Evolutionary conservation across 352 stramenopile genomes (phyloP).

Genomic region (Globisporangium nodosum): DNA sequence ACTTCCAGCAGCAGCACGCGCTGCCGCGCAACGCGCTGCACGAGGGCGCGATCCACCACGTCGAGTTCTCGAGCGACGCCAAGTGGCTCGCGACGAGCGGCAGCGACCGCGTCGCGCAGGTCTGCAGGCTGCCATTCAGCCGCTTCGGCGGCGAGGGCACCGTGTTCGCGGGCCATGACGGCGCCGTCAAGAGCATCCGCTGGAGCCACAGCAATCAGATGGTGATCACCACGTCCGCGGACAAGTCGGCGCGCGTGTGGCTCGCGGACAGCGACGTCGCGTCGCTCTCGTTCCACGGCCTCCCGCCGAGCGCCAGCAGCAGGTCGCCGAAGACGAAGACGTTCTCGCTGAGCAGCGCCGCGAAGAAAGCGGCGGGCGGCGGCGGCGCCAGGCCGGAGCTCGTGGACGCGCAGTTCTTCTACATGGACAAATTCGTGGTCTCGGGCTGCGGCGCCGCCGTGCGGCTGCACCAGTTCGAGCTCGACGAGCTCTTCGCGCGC

Average conservation of each 20-base stretch:
- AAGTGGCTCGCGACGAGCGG: conserved; percentile 68
- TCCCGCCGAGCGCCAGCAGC: conserved; percentile 12
- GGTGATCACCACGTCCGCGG: conserved; percentile 58
- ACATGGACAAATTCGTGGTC: conserved; percentile 86
- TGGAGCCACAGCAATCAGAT: conserved; percentile 76
- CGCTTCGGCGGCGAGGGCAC: conserved; percentile 61
- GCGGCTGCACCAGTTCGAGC: conserved; percentile 68
- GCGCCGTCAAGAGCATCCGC: conserved; percentile 53
- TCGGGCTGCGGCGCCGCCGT: conserved; percentile 57
- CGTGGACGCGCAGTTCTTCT: conserved; percentile 74
- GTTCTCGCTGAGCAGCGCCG: conserved; percentile 20
- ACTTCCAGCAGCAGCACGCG: conserved; percentile 50
- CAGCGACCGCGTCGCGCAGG: conserved; percentile 54
- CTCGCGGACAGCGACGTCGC: conserved; percentile 49
- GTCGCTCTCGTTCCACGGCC: conserved; percentile 52
- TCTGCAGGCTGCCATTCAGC: conserved; percentile 67
- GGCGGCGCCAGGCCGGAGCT: conserved; percentile 36
- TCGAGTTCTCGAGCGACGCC: conserved; percentile 76
- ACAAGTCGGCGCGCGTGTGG: conserved; percentile 72
- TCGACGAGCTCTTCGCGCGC: conserved; percentile 52
- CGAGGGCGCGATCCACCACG: conserved; percentile 55
- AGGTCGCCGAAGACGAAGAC: conserved; percentile 19
- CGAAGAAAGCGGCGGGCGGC: conserved; percentile 28
- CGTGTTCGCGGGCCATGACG: conserved; percentile 64
- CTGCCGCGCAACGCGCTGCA: conserved; percentile 53